phyloP scores from a whole-genome alignment of 1,284 basidiomycete genomes.

The Vanrija pseudolonga region DNA sequence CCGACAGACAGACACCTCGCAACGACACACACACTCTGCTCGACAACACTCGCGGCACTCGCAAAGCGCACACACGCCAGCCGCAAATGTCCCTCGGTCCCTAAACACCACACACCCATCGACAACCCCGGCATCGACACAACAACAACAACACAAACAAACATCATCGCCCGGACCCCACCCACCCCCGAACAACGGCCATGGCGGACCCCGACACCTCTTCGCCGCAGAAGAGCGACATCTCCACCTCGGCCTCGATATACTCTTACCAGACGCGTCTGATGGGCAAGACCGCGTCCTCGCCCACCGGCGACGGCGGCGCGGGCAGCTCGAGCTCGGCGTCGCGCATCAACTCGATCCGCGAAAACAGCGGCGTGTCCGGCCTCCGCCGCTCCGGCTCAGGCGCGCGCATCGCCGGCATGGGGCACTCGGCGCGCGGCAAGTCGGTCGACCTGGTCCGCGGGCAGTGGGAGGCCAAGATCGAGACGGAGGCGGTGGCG shows the following conservation, averaged over 20 bases:
- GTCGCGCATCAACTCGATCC: constrained; percentile 20
- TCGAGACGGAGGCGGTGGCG: constrained; percentile 19
- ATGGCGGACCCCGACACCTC: constrained; percentile 8
- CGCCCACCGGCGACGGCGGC: constrained; percentile 5
- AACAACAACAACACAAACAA: not conserved
- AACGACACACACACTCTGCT: not conserved
- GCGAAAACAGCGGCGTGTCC: constrained; percentile 5
- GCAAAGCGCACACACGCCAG: too few species aligned
- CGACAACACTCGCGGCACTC: too few species aligned
- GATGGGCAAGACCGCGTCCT: constrained; percentile 7
- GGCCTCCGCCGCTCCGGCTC: constrained; percentile 21
- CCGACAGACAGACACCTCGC: not conserved
- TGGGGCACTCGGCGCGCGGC: constrained; percentile 12
- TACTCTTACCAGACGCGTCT: constrained; percentile 42
- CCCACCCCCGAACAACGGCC: not conserved
- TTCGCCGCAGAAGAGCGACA: constrained; percentile 27
- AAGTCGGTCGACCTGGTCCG: constrained; percentile 40
- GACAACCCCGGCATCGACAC: not conserved
- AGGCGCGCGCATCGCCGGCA: constrained; percentile 16
- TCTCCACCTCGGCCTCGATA: constrained; percentile 33
- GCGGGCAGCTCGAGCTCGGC: not conserved
- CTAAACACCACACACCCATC: too few species aligned
- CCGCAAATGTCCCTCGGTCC: too few species aligned
- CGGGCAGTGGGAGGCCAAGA: constrained; percentile 44
- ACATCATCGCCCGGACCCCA: not conserved